Evolutionary conservation across 2,329 filamentous ascomycete genomes (phyloP).

Genomic region (Hypoxylon rubiginosum): DNA sequence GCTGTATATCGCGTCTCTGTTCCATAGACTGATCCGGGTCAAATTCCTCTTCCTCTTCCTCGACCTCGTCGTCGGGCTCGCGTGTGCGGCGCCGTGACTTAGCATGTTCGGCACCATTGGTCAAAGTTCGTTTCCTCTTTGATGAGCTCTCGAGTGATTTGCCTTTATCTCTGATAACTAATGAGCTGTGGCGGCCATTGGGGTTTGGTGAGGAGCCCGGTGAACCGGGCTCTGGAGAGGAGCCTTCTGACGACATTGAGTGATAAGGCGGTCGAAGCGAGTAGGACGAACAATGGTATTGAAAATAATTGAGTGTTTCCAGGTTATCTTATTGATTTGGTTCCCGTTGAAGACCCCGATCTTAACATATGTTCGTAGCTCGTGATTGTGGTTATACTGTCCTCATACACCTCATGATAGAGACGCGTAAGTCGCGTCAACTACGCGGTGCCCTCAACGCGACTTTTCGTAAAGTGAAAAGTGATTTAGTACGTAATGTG

Average conservation of each 20-base stretch:
- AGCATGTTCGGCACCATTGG: slow-evolving; percentile 48
- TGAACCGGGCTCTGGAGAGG: slow-evolving; percentile 43
- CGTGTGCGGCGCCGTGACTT: slow-evolving; percentile 50
- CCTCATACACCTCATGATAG: neutral
- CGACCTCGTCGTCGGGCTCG: slow-evolving; percentile 43
- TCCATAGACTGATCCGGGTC: slow-evolving; percentile 85
- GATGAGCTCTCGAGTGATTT: slow-evolving; percentile 43
- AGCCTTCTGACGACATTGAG: slow-evolving; percentile 43
- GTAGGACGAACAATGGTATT: neutral
- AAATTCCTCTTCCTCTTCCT: slow-evolving; percentile 39
- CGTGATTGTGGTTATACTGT: neutral
- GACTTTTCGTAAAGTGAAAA: neutral
- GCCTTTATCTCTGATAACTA: slow-evolving; percentile 51
- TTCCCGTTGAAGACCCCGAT: neutral
- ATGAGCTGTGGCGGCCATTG: slow-evolving; percentile 41
- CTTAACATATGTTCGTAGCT: neutral
- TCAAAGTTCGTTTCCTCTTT: slow-evolving; percentile 51
- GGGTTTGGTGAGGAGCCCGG: slow-evolving; percentile 37
- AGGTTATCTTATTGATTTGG: neutral
- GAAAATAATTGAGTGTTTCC: neutral
- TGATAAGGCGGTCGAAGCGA: neutral
- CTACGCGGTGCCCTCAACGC: neutral
- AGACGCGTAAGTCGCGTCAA: neutral
- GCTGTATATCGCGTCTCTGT: slow-evolving; percentile 78
- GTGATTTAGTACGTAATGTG: neutral